Conservation (phyloP, 805 yeast genomes). For the Yarrowia sp. region DNA sequence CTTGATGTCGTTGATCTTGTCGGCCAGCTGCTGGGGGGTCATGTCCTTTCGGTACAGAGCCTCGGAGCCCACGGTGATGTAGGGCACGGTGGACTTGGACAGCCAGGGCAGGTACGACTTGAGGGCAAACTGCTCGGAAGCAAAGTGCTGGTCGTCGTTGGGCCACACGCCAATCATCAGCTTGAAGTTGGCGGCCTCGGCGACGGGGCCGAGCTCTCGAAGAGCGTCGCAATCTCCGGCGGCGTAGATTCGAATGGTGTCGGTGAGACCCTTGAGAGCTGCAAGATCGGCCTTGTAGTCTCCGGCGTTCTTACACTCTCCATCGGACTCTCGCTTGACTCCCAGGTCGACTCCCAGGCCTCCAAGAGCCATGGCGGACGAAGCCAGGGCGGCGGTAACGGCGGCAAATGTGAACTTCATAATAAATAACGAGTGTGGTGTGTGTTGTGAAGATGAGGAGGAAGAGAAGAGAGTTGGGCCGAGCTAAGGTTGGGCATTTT, state of each 20-base stretch:
- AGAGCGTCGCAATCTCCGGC: constrained; percentile 93
- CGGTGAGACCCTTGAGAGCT: constrained; percentile 56
- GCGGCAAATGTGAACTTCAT: constrained; percentile 26
- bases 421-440: constrained; percentile 27
- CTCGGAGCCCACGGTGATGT: constrained; percentile 90
- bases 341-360: constrained; percentile 80
- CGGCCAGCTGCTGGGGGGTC: constrained; percentile 71
- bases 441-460: not conserved
- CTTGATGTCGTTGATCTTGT: constrained; percentile 56
- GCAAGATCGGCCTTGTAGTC: constrained; percentile 72
- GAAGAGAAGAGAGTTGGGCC: too few relatives aligned
- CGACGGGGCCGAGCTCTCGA: constrained; percentile 81
- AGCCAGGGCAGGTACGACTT: constrained; percentile 66
- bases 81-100: constrained; percentile 60
- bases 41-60: constrained; percentile 88
- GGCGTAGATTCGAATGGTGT: constrained; percentile 79
- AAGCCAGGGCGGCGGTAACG: constrained; percentile 23
- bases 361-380: constrained; percentile 26
- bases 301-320: constrained; percentile 63
- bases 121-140: constrained; percentile 72
- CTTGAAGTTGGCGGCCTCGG: constrained; percentile 71
- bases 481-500: constrained; percentile 6
- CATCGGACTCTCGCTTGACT: constrained; percentile 68
- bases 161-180: constrained; percentile 92
- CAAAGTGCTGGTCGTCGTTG: constrained; percentile 74